These are phyloP conservation scores for Aureoboletus auriporus DNA, from an alignment of 768 basidiomycete genomes.

Conservation along the genomic window DNA sequence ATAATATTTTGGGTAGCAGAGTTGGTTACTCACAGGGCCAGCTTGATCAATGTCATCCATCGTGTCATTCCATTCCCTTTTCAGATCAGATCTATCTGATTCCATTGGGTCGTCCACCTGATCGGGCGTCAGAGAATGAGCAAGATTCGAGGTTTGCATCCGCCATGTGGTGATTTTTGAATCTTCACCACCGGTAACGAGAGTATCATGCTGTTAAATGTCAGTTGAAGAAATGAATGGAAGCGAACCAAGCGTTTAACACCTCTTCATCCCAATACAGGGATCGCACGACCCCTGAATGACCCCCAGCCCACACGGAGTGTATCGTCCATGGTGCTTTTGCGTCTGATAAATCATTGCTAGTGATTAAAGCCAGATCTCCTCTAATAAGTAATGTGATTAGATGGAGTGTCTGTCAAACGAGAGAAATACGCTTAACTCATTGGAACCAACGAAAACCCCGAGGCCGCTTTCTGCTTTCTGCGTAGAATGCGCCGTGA, in stretches of 20 bases:
- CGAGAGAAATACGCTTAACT: slow-evolving; percentile 38
- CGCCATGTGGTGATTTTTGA: slow-evolving; percentile 43
- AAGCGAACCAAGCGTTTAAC: not conserved
- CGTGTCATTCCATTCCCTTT: slow-evolving; percentile 22
- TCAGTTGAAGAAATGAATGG: not conserved
- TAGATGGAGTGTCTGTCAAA: not conserved
- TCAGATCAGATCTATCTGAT: slow-evolving; percentile 6
- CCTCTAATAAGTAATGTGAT: slow-evolving; percentile 37
- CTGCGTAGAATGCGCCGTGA: slow-evolving; percentile 42
- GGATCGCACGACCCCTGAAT: slow-evolving; percentile 54
- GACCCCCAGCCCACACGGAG: slow-evolving; percentile 51
- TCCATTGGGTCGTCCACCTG: slow-evolving; percentile 13
- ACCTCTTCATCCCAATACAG: slow-evolving; percentile 56
- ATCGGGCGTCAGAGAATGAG: not conserved
- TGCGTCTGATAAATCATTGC: slow-evolving; percentile 34
- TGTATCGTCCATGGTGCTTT: slow-evolving; percentile 46
- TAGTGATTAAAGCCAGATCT: slow-evolving; percentile 53
- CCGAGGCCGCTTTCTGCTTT: slow-evolving; percentile 33
- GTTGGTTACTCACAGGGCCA: slow-evolving; percentile 13
- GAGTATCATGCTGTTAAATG: slow-evolving; percentile 32
- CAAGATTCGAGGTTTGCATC: slow-evolving; percentile 6
- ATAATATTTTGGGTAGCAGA: not conserved
- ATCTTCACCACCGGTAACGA: slow-evolving; percentile 52
- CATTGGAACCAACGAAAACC: slow-evolving; percentile 71
- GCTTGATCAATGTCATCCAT: slow-evolving; percentile 8